Conservation (phyloP, 768 basidiomycete genomes). For the Suillus clintonianus region DNA sequence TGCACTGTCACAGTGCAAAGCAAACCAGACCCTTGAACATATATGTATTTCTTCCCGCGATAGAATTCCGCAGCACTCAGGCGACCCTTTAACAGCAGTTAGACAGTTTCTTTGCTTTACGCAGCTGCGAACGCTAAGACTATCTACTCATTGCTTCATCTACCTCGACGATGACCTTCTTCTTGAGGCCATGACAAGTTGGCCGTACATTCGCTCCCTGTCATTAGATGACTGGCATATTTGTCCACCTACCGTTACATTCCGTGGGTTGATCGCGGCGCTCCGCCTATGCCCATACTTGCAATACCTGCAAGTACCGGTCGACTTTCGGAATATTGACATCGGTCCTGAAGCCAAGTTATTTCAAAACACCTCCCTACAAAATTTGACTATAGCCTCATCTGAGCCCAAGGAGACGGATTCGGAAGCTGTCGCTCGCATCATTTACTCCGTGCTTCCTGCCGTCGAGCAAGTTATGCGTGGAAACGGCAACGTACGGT, state of each 20-base stretch:
- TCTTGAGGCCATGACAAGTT: not conserved
- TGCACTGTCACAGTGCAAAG: constrained; percentile 1
- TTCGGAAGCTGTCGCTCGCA: not conserved
- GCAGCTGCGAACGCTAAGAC: not conserved
- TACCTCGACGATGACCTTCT: not conserved
- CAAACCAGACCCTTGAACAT: not conserved
- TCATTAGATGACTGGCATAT: not conserved
- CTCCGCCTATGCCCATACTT: not conserved
- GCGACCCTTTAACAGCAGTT: not conserved
- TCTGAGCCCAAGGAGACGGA: not conserved
- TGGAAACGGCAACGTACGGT: not conserved
- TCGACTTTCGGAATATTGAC: not conserved
- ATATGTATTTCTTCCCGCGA: not conserved
- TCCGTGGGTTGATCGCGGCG: not conserved
- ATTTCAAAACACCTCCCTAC: not conserved
- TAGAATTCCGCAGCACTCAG: not conserved
- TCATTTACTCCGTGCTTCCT: not conserved
- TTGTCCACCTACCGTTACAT: not conserved
- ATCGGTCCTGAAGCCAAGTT: not conserved
- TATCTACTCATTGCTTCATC: not conserved
- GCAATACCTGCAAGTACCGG: not conserved
- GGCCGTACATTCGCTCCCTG: not conserved
- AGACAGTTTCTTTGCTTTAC: not conserved
- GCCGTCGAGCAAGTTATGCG: not conserved
- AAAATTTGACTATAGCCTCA: not conserved